These are phyloP conservation scores for Globisporangium canariense DNA, from an alignment of 352 stramenopile species.

Conservation along the genomic window DNA sequence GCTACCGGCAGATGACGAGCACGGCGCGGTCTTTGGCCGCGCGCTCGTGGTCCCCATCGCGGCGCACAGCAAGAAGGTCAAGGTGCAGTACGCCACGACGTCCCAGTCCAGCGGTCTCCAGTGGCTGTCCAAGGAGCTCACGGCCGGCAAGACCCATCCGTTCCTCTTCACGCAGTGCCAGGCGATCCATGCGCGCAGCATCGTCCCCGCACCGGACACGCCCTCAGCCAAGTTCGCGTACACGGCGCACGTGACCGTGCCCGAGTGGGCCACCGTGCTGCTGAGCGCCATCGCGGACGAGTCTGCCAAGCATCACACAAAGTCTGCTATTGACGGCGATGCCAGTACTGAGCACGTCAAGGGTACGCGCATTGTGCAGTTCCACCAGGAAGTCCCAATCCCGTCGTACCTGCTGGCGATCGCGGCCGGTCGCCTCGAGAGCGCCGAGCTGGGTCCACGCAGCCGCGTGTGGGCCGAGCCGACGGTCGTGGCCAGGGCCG, in stretches of 20 bases:
- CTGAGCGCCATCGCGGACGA: constrained; percentile 80
- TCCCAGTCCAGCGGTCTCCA: constrained; percentile 70
- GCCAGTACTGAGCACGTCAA: neutral
- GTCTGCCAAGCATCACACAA: too few species aligned
- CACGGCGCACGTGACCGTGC: constrained; percentile 86
- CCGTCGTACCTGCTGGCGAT: constrained; percentile 96
- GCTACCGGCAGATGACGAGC: neutral
- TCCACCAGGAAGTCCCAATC: constrained; percentile 90
- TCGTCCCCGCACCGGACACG: constrained; percentile 96
- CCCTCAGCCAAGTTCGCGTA: constrained; percentile 95
- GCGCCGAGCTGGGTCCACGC: constrained; percentile 82
- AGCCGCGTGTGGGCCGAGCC: constrained; percentile 94
- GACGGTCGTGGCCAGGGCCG: constrained; percentile 89
- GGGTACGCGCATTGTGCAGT: constrained; percentile 8
- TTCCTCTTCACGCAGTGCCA: constrained; percentile 95
- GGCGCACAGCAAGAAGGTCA: constrained; percentile 43
- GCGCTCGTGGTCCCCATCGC: constrained; percentile 51
- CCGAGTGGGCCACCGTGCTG: constrained; percentile 90
- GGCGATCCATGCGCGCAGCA: constrained; percentile 93
- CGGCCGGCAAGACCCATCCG: constrained; percentile 90
- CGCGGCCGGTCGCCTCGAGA: constrained; percentile 88
- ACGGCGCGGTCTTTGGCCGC: constrained; percentile 49
- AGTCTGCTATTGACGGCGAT: neutral
- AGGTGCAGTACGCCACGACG: constrained; percentile 17
- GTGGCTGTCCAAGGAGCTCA: constrained; percentile 93